These are phyloP conservation scores for Tephrocybe sp. DNA, from an alignment of 768 basidiomycete genomes.

Conservation along the genomic window DNA sequence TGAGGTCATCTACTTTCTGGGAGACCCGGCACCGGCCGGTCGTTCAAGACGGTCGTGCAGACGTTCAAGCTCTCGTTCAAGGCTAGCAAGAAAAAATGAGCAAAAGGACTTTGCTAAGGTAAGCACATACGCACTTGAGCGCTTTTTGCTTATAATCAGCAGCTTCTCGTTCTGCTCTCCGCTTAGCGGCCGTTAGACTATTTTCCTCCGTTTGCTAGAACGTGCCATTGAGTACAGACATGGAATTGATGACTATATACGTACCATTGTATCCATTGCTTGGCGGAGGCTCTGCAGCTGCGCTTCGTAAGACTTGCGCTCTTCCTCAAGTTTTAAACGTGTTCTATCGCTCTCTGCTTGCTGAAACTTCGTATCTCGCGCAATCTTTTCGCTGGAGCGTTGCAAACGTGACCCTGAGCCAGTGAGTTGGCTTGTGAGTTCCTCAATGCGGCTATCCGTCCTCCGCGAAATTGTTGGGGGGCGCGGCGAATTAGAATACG, in stretches of 20 bases:
- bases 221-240: neutral
- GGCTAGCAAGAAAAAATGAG: conserved; percentile 29
- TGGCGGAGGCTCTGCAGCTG: conserved; percentile 59
- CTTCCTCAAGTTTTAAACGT: conserved; percentile 63
- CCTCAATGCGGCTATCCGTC: conserved; percentile 71
- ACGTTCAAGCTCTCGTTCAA: conserved; percentile 70
- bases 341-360: conserved; percentile 64
- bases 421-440: conserved; percentile 60
- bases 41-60: conserved; percentile 64
- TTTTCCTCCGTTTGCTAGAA: conserved; percentile 69
- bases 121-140: conserved; percentile 48
- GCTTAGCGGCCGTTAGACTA: conserved; percentile 67
- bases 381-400: conserved; percentile 31
- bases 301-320: conserved; percentile 56
- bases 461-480: conserved; percentile 56
- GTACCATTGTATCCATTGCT: conserved; percentile 61
- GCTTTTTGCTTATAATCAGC: conserved; percentile 71
- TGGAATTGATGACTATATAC: conserved; percentile 21
- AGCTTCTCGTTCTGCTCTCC: conserved; percentile 76
- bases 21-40: conserved; percentile 43
- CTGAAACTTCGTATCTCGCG: conserved; percentile 54
- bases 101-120: conserved; percentile 3
- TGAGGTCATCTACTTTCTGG: conserved; percentile 30
- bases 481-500: conserved; percentile 65
- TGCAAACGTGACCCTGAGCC: conserved; percentile 43